These are phyloP conservation scores for Hymenoscyphus albidus DNA, from an alignment of 2,329 filamentous ascomycete species.

Conservation along the genomic window DNA sequence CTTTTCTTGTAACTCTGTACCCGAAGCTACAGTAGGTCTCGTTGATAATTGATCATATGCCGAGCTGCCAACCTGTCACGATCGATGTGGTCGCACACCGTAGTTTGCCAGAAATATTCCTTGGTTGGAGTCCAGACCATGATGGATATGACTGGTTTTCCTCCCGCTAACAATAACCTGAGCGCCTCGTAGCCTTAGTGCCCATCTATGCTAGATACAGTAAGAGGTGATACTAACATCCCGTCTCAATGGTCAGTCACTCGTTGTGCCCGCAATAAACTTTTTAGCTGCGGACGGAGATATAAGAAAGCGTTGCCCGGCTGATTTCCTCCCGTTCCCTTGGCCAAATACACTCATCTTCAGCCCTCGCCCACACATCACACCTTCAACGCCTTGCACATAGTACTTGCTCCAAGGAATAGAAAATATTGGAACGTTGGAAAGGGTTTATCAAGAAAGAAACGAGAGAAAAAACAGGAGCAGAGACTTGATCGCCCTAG, in stretches of 20 bases:
- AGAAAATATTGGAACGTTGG: not conserved
- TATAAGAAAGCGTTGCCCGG: not conserved
- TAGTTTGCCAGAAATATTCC: not conserved
- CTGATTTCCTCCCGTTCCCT: not conserved
- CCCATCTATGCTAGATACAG: conserved; percentile 10
- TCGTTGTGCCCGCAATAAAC: conserved; percentile 1
- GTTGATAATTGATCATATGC: not conserved
- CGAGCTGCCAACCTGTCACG: conserved; percentile 1
- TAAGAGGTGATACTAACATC: conserved; percentile 14
- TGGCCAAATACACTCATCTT: not conserved
- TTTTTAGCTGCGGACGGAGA: not conserved
- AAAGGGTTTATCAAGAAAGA: not conserved
- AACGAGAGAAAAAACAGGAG: not conserved
- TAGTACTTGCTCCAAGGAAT: not conserved
- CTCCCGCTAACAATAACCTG: not conserved
- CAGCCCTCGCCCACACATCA: not conserved
- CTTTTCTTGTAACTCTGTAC: not conserved
- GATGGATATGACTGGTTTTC: not conserved
- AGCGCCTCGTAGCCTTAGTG: conserved; percentile 9
- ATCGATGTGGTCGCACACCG: not conserved
- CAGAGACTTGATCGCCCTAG: not conserved
- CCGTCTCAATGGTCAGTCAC: conserved; percentile 7
- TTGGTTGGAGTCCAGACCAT: not conserved
- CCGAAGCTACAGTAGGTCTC: not conserved
- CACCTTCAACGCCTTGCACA: not conserved